These are phyloP conservation scores for Diutina mesorugosa DNA, from an alignment of 1,139 yeast genomes.

Conservation along the genomic window DNA sequence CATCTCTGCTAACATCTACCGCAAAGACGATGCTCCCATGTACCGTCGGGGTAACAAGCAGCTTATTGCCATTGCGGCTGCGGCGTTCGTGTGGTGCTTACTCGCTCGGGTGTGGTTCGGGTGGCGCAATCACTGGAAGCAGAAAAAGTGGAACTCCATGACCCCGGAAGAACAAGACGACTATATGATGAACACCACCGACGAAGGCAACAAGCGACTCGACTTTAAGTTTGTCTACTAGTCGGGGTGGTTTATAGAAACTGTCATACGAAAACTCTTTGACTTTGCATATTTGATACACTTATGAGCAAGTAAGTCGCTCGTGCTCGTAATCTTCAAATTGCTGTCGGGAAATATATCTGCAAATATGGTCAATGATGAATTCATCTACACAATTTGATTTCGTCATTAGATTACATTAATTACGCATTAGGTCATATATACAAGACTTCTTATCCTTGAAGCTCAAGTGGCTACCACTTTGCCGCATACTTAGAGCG, in stretches of 20 bases:
- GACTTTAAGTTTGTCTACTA: slow-evolving; percentile 29
- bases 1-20: slow-evolving; percentile 5
- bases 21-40: background rate
- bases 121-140: slow-evolving; percentile 31
- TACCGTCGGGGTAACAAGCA: background rate
- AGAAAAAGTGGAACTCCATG: slow-evolving; percentile 33
- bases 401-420: too few relatives aligned
- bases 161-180: slow-evolving; percentile 30
- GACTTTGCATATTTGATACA: too few relatives aligned
- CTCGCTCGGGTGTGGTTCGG: slow-evolving; percentile 22
- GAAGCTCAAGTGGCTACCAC: background rate
- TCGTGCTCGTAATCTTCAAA: too few relatives aligned
- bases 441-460: too few relatives aligned
- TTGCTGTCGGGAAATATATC: too few relatives aligned
- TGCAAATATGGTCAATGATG: too few relatives aligned
- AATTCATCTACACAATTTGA: too few relatives aligned
- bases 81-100: slow-evolving; percentile 6
- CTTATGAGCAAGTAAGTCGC: too few relatives aligned
- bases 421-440: too few relatives aligned
- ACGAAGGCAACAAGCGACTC: slow-evolving; percentile 41
- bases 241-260: background rate
- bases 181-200: slow-evolving; percentile 30
- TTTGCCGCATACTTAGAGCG: slow-evolving; percentile 32
- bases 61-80: background rate
- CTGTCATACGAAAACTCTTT: too few relatives aligned